Conservation (phyloP, 371 early-diverging fungal genomes). For the Funneliformis caledonium region DNA sequence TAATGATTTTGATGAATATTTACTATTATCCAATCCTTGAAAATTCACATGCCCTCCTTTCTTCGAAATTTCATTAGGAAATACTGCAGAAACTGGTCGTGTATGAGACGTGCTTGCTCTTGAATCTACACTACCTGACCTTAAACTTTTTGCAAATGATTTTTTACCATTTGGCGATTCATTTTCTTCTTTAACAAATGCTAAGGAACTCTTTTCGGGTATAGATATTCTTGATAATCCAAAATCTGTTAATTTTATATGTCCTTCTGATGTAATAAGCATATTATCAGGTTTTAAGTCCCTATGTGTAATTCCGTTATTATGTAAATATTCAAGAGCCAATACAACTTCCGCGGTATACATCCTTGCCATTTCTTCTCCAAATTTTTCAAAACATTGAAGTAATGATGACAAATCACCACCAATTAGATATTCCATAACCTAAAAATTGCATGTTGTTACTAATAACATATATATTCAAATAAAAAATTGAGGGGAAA, state of each 20-base stretch:
- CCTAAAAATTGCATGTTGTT: slow-evolving; percentile 49
- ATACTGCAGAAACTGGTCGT: slow-evolving; percentile 40
- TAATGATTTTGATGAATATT: background rate
- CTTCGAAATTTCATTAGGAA: slow-evolving; percentile 38
- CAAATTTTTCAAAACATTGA: slow-evolving; percentile 73
- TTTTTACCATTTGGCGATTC: slow-evolving; percentile 17
- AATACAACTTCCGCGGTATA: slow-evolving; percentile 90
- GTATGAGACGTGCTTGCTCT: background rate
- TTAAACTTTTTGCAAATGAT: slow-evolving; percentile 8
- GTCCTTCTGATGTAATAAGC: slow-evolving; percentile 79
- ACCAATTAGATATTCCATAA: slow-evolving; percentile 96
- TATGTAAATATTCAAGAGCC: slow-evolving; percentile 89
- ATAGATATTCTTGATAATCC: slow-evolving; percentile 81
- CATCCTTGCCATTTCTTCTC: slow-evolving; percentile 85
- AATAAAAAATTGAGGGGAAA: background rate
- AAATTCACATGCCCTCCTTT: slow-evolving; percentile 39
- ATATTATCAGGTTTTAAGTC: slow-evolving; percentile 91
- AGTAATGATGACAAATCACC: slow-evolving; percentile 93
- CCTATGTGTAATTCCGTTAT: slow-evolving; percentile 73
- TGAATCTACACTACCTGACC: slow-evolving; percentile 26
- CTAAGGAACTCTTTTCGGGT: slow-evolving; percentile 47
- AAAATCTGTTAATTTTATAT: slow-evolving; percentile 93
- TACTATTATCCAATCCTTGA: background rate
- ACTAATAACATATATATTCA: slow-evolving; percentile 44
- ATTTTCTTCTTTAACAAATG: slow-evolving; percentile 25